A percentile compares a stretch with the other conserved stretches of the same genome.
These are phyloP conservation scores for Kazachstania africana DNA, from an alignment of 805 yeast genomes.

Conservation along the genomic window DNA sequence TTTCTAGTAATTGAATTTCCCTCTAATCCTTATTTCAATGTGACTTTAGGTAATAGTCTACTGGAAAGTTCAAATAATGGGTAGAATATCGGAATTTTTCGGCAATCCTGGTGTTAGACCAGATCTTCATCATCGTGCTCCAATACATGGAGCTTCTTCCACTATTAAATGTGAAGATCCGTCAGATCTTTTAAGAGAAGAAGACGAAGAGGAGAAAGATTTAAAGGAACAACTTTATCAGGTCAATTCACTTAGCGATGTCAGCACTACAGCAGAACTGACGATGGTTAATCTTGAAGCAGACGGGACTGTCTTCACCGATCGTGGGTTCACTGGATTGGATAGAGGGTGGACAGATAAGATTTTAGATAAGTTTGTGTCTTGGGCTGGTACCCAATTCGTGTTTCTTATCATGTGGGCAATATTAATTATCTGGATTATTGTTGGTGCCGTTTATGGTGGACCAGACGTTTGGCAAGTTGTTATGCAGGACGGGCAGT, in stretches of 20 bases:
- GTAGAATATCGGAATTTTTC: slow-evolving; percentile 11
- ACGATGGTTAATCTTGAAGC: slow-evolving; percentile 8
- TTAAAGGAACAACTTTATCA: not conserved
- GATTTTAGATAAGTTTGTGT: slow-evolving; percentile 16
- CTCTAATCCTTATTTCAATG: too few species aligned
- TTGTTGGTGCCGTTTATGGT: slow-evolving; percentile 19
- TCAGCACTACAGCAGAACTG: slow-evolving; percentile 6
- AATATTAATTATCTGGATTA: slow-evolving; percentile 19
- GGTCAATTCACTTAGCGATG: slow-evolving; percentile 8
- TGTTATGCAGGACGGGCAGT: slow-evolving; percentile 32
- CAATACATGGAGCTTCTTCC: not conserved
- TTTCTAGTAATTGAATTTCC: too few species aligned
- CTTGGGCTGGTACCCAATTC: slow-evolving; percentile 19
- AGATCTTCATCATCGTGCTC: slow-evolving; percentile 5
- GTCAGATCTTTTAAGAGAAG: slow-evolving; percentile 1
- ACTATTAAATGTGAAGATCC: not conserved
- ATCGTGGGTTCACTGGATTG: slow-evolving; percentile 20
- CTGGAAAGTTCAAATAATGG: slow-evolving; percentile 13
- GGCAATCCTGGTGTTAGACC: slow-evolving; percentile 15
- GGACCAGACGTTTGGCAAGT: slow-evolving; percentile 31
- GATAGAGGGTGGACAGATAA: slow-evolving; percentile 13
- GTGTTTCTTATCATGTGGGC: slow-evolving; percentile 21
- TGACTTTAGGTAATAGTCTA: too few species aligned
- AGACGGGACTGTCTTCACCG: slow-evolving; percentile 11
- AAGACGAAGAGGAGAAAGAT: too few species aligned